Percentiles rank a stretch among this genome's conserved stretches.
phyloP scores from a whole-genome alignment of 163 green algal species.

The Chlamydomonas reinhardtii region DNA sequence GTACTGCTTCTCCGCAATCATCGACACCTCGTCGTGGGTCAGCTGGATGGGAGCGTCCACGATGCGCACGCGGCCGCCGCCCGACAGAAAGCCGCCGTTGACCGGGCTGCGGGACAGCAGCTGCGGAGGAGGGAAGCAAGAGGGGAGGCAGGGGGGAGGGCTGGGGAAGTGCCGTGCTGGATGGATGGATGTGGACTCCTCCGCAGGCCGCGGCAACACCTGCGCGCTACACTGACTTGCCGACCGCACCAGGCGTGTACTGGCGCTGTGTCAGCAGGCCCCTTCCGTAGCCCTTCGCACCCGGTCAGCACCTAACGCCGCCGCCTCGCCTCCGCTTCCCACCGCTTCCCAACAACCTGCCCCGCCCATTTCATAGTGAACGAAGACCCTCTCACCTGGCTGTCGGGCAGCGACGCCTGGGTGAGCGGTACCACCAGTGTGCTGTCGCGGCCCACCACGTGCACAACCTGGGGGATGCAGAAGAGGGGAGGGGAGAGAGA shows the following conservation, averaged over 20 bases:
- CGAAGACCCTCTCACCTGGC: too few relatives aligned
- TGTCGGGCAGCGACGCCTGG: not conserved
- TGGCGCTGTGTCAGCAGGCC: too few relatives aligned
- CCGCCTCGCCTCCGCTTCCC: too few relatives aligned
- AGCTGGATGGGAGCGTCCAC: slow-evolving; percentile 41
- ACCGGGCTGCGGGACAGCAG: not conserved
- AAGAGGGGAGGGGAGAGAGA: not conserved
- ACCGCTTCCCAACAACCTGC: too few relatives aligned
- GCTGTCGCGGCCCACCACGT: slow-evolving; percentile 26
- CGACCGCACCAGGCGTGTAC: not conserved
- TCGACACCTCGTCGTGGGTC: slow-evolving; percentile 12
- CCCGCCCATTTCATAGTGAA: too few relatives aligned
- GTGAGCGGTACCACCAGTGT: slow-evolving; percentile 33
- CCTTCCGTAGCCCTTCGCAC: too few relatives aligned
- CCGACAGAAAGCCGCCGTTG: not conserved
- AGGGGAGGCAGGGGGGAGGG: not conserved
- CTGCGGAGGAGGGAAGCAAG: not conserved
- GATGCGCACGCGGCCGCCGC: slow-evolving; percentile 8
- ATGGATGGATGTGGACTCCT: too few relatives aligned
- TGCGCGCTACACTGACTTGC: too few relatives aligned
- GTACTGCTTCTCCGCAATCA: slow-evolving; percentile 19
- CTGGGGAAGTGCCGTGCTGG: too few relatives aligned
- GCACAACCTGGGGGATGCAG: slow-evolving; percentile 22
- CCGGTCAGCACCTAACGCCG: too few relatives aligned
- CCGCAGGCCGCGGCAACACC: too few relatives aligned